phyloP scores from a whole-genome alignment of 108 stramenopile species.

The Chaetoceros tenuissimus region DNA sequence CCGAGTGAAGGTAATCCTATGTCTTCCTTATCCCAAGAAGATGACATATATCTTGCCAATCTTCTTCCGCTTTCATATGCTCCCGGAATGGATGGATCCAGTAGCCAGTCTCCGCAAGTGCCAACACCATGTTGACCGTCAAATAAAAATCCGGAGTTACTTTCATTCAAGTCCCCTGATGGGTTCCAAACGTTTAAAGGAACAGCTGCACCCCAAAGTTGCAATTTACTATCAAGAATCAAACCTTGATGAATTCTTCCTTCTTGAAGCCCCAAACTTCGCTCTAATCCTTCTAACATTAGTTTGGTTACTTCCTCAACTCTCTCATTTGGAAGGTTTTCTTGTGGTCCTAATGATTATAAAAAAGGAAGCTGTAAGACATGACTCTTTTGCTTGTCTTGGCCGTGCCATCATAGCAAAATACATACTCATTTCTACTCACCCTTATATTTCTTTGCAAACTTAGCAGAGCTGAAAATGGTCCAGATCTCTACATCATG shows the following conservation, averaged over 20 bases:
- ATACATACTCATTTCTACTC: too few species aligned
- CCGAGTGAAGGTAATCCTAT: slow-evolving; percentile 18
- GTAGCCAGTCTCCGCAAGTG: slow-evolving; percentile 79
- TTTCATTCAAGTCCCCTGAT: neutral
- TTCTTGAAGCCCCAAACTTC: slow-evolving; percentile 16
- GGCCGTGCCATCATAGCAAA: too few species aligned
- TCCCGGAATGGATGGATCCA: slow-evolving; percentile 69
- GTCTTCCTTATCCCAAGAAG: neutral
- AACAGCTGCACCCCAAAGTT: slow-evolving; percentile 86
- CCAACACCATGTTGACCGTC: slow-evolving; percentile 53
- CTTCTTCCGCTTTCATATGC: slow-evolving; percentile 76
- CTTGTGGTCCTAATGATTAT: too few species aligned
- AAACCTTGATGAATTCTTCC: slow-evolving; percentile 1
- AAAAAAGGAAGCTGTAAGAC: too few species aligned
- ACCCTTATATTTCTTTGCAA: slow-evolving; percentile 68
- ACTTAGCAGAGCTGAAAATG: slow-evolving; percentile 59
- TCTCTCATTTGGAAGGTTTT: slow-evolving; percentile 56
- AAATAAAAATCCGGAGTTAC: slow-evolving; percentile 43
- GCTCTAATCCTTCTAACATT: slow-evolving; percentile 43
- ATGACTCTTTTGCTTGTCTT: too few species aligned
- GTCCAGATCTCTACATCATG: slow-evolving; percentile 63
- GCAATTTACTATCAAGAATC: slow-evolving; percentile 47
- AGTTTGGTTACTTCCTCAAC: slow-evolving; percentile 37
- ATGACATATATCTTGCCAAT: slow-evolving; percentile 39
- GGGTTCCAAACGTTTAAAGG: slow-evolving; percentile 65